Base-by-base conservation (phyloP, 1,284 basidiomycete species). In the Acaromyces ingoldii region DNA sequence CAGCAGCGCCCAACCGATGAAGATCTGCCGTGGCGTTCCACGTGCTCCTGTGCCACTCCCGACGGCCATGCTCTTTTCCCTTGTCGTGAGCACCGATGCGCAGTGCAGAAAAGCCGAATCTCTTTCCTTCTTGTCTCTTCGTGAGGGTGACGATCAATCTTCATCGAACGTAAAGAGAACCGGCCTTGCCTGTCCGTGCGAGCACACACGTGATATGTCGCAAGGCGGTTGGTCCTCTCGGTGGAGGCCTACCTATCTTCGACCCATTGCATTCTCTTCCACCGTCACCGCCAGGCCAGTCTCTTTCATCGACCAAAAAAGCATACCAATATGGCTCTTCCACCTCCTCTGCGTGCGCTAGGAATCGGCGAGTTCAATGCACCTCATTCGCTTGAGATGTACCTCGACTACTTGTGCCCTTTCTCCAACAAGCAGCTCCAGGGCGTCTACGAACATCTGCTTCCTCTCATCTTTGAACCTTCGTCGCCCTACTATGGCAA, bases 381-480 rank as follows among this genome's bases (percentile, higher is more conserved):
- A 0, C 84, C 85, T 0, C 89, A 95, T 70, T 88, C 87, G 1
- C 81, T 96, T 51, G 91, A 93, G 57, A 78, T 91, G 50, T 90
- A 88, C 75, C 75, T 80, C 22, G 89, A 91, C 77, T 89, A 87
- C 71, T 85, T 89, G 63, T 92, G 91, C 72, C 91, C 91, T 0
- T 92, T 82, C 80, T 77, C 75, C 3, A 75, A 68, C 40, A 80
- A 78, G 62, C 77, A 78, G 48, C 65, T 76, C 34, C 59, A 63
- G 28, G 76, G 77, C 6, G 65, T 80, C 51, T 62, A 69, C 25
- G 65, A 68, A 37, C 72, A 79, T 40, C 53, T 76, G n/a, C 55
- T 76, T 9, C 76, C 77, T 3, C 60, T 76, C 22, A 53, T 77
- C 54, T 41, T 62, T 39, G 55, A 61, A 26, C 48, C 65, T 39